These are phyloP conservation scores for Fomitiporia mediterranea DNA, from an alignment of 1,284 basidiomycete genomes.

Conservation along the genomic window DNA sequence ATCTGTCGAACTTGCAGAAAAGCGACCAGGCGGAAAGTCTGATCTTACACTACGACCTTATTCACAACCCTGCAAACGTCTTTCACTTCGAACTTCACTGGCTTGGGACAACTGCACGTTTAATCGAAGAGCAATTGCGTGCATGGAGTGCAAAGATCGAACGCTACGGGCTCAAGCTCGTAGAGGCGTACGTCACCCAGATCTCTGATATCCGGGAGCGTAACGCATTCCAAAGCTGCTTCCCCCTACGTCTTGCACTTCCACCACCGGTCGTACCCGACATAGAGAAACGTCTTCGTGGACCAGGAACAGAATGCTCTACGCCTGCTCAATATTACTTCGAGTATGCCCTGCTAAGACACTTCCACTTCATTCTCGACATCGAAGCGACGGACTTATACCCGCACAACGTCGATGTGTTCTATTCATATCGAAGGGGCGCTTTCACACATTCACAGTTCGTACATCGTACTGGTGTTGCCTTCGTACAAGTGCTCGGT, in stretches of 20 bases:
- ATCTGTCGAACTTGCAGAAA: conserved; percentile 39
- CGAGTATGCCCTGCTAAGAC: conserved; percentile 73
- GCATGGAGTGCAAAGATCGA: conserved; percentile 85
- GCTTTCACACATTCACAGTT: conserved; percentile 83
- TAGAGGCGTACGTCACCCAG: conserved; percentile 89
- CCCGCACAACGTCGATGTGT: conserved; percentile 75
- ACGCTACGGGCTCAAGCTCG: conserved; percentile 85
- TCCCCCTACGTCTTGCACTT: conserved; percentile 70
- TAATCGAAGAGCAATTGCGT: conserved; percentile 86
- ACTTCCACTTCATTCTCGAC: conserved; percentile 82
- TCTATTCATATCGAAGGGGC: conserved; percentile 81
- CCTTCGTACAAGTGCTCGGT: conserved; percentile 83
- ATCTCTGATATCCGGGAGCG: conserved; percentile 77
- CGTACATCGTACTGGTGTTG: conserved; percentile 82
- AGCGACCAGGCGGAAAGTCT: conserved; percentile 87
- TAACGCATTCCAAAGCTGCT: conserved; percentile 87
- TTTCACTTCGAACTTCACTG: conserved; percentile 98
- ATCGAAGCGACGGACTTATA: conserved; percentile 78
- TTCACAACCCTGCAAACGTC: conserved; percentile 86
- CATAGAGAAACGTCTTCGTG: conserved; percentile 59
- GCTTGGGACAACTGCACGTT: conserved; percentile 95
- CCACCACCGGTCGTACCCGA: conserved; percentile 70
- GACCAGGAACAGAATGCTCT: conserved; percentile 14
- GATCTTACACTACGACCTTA: conserved; percentile 85
- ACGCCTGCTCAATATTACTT: conserved; percentile 67